These are phyloP conservation scores for Leptomonas pyrrhocoris DNA, from an alignment of 208 protist genomes.

Conservation along the genomic window DNA sequence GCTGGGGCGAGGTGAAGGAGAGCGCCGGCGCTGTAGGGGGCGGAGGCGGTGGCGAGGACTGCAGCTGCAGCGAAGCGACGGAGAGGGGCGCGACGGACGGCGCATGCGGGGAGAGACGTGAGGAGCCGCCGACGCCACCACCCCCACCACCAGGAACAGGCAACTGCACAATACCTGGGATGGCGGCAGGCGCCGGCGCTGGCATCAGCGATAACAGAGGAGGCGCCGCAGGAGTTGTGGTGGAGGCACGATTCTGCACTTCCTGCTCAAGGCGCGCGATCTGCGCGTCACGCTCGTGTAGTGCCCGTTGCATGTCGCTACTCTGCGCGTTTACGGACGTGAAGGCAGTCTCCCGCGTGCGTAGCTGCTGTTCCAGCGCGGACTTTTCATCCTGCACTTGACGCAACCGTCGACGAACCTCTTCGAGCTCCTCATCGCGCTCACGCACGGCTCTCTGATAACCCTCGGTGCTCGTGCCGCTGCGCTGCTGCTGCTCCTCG, in stretches of 20 bases:
- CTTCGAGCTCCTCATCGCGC: constrained; percentile 60
- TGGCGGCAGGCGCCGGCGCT: not conserved
- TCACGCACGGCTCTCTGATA: constrained; percentile 49
- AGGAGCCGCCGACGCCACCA: no score
- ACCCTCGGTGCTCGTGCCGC: constrained; percentile 30
- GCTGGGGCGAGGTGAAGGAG: not conserved
- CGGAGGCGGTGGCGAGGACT: not conserved
- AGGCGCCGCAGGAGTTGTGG: not conserved
- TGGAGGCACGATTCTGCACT: constrained; percentile 27
- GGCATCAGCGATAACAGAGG: not conserved
- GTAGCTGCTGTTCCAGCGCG: constrained; percentile 37
- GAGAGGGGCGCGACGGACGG: constrained; percentile 4
- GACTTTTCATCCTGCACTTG: constrained; percentile 47
- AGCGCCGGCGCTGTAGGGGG: not conserved
- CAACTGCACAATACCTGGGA: not conserved
- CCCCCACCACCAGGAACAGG: not conserved
- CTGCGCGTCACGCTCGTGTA: constrained; percentile 46
- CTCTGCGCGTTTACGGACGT: constrained; percentile 31
- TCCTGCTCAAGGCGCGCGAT: constrained; percentile 55
- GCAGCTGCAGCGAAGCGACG: constrained; percentile 10
- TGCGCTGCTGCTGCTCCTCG: constrained; percentile 52
- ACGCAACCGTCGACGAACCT: constrained; percentile 32
- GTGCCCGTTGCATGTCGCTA: constrained; percentile 34
- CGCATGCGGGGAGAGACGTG: not conserved
- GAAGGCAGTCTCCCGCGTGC: constrained; percentile 40